Evolutionary conservation across 2,329 filamentous ascomycete genomes (phyloP).

Genomic region (Clonostachys rosea): DNA sequence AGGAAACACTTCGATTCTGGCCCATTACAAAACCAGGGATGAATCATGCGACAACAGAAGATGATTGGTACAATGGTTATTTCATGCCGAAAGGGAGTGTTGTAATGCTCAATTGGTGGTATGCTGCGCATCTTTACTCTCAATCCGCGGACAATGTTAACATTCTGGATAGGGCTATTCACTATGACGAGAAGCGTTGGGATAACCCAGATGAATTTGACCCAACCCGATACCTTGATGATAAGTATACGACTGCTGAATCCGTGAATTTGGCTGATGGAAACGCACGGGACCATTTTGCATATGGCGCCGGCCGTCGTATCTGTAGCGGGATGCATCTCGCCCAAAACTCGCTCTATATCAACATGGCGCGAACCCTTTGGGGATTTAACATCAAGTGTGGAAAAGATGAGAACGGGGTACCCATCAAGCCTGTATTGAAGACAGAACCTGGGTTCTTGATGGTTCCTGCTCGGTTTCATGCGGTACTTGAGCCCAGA

Average conservation of each 20-base stretch:
- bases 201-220: conserved; percentile 34
- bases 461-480: no score
- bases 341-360: conserved; percentile 41
- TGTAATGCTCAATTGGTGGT: conserved; percentile 35
- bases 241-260: conserved; percentile 19
- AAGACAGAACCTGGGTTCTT: no score
- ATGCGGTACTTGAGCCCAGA: no score
- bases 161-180: conserved; percentile 28
- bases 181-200: conserved; percentile 36
- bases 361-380: conserved; percentile 39
- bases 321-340: conserved; percentile 55
- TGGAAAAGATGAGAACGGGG: no score
- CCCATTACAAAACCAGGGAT: conserved; percentile 27
- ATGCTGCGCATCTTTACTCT: not conserved
- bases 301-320: conserved; percentile 49
- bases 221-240: conserved; percentile 24
- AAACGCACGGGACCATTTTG: conserved; percentile 44
- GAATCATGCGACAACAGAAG: conserved; percentile 27
- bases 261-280: conserved; percentile 17
- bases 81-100: conserved; percentile 34
- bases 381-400: conserved; percentile 36
- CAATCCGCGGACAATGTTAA: not conserved
- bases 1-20: conserved; percentile 41
- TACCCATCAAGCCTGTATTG: no score
- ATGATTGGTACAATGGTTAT: conserved; percentile 29